These are phyloP conservation scores for Rhodotorula diobovata DNA, from an alignment of 768 basidiomycete genomes.

Conservation along the genomic window DNA sequence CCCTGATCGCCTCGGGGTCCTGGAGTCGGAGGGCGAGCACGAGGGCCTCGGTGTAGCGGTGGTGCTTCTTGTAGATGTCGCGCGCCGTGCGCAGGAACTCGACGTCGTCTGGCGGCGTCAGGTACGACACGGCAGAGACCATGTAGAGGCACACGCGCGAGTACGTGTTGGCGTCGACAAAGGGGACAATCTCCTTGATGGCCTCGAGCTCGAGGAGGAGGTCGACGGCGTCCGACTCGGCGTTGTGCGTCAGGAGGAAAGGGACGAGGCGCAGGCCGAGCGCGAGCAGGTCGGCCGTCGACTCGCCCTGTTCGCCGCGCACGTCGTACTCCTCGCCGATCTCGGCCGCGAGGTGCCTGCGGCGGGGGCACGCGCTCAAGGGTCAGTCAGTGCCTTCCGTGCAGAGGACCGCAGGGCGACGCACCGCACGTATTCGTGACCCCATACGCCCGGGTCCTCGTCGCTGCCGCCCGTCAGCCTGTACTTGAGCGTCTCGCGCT, in stretches of 20 bases:
- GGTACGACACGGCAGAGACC: constrained; percentile 84
- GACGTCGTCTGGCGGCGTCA: constrained; percentile 87
- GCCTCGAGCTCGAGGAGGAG: constrained; percentile 88
- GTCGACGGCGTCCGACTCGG: constrained; percentile 97
- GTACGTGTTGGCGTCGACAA: constrained; percentile 84
- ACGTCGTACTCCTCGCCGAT: constrained; percentile 83
- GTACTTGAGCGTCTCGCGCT: constrained; percentile 89
- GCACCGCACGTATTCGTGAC: constrained; percentile 86
- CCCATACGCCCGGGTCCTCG: constrained; percentile 90
- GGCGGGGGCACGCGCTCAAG: background rate
- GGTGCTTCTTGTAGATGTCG: constrained; percentile 76
- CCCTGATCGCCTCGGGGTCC: constrained; percentile 69
- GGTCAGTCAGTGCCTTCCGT: background rate
- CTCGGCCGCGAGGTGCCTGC: constrained; percentile 78
- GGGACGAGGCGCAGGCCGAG: constrained; percentile 78
- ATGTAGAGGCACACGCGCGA: constrained; percentile 90
- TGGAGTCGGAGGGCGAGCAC: constrained; percentile 77
- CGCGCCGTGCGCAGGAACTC: constrained; percentile 84
- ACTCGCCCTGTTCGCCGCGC: constrained; percentile 59
- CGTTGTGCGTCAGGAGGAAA: constrained; percentile 88
- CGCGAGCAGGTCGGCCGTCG: constrained; percentile 62
- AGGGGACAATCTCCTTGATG: constrained; percentile 65
- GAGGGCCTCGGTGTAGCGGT: constrained; percentile 85
- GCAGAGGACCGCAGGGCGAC: background rate
- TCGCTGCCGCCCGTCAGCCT: constrained; percentile 63